These are phyloP conservation scores for Opeltia flavorubescens DNA, from an alignment of 495 filamentous ascomycete species.

Conservation along the genomic window DNA sequence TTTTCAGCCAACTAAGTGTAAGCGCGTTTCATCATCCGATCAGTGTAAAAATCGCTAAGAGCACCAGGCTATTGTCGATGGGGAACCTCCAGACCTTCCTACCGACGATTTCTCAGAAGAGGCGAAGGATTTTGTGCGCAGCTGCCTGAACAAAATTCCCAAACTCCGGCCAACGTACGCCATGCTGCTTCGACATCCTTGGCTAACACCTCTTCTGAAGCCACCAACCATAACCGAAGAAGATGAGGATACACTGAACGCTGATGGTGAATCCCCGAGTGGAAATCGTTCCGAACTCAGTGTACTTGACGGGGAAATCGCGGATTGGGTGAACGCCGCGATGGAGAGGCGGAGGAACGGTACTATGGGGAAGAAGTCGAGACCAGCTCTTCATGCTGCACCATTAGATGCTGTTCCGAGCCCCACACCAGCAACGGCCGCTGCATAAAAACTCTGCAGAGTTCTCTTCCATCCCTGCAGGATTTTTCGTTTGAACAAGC, in stretches of 20 bases:
- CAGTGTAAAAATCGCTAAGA: slow-evolving; percentile 6
- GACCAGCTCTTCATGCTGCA: slow-evolving; percentile 67
- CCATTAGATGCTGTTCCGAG: slow-evolving; percentile 31
- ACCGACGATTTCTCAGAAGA: slow-evolving; percentile 58
- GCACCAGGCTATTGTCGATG: slow-evolving; percentile 85
- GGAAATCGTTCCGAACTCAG: slow-evolving; percentile 25
- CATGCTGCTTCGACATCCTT: slow-evolving; percentile 76
- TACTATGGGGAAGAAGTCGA: slow-evolving; percentile 28
- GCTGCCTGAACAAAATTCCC: slow-evolving; percentile 86
- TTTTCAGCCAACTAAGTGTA: slow-evolving; percentile 94
- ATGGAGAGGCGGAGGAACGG: slow-evolving; percentile 45
- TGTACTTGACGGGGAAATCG: slow-evolving; percentile 62
- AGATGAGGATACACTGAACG: slow-evolving; percentile 35
- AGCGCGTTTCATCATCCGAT: slow-evolving; percentile 26
- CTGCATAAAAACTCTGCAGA: too few species aligned
- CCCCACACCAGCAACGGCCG: slow-evolving; percentile 1
- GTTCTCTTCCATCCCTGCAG: too few species aligned
- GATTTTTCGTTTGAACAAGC: too few species aligned
- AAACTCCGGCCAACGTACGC: slow-evolving; percentile 80
- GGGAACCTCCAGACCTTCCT: slow-evolving; percentile 79
- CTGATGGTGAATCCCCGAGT: slow-evolving; percentile 24
- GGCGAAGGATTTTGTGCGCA: slow-evolving; percentile 74
- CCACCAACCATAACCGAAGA: slow-evolving; percentile 72
- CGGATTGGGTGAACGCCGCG: slow-evolving; percentile 68
- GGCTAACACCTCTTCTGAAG: slow-evolving; percentile 67